Conservation (phyloP, 2,329 filamentous ascomycete species). For the Talaromyces marneffei region DNA sequence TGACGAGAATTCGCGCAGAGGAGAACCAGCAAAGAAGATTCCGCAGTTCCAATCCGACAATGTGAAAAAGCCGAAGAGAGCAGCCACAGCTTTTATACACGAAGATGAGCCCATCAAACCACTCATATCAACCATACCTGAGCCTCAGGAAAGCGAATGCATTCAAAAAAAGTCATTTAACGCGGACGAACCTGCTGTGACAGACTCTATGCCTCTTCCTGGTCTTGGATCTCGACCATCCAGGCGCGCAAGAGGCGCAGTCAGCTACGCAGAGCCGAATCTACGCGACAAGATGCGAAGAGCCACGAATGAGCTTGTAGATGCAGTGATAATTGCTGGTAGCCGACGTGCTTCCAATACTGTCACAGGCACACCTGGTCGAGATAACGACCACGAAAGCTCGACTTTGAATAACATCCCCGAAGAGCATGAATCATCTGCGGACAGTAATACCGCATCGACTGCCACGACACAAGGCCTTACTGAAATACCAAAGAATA, state of each 20-base stretch:
- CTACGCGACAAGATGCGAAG: constrained; percentile 77
- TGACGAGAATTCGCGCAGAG: constrained; percentile 12
- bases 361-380: neutral
- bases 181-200: neutral
- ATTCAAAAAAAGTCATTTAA: neutral
- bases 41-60: neutral
- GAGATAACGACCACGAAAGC: constrained; percentile 9
- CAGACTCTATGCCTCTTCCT: constrained; percentile 30
- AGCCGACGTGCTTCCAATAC: neutral
- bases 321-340: constrained; percentile 54
- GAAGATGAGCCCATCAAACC: neutral
- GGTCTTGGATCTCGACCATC: constrained; percentile 50
- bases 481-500: constrained; percentile 19
- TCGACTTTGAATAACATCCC: neutral
- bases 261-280: constrained; percentile 80
- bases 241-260: constrained; percentile 59
- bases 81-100: neutral
- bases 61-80: constrained; percentile 4
- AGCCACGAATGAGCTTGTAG: constrained; percentile 68
- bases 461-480: constrained; percentile 8
- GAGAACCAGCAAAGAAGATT: constrained; percentile 10
- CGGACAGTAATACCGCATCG: constrained; percentile 39
- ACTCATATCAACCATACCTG: neutral
- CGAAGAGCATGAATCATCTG: neutral
- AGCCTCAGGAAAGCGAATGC: neutral